Evolutionary conservation across 345 rosid genomes (phyloP), one percentile per base, ranked within the genome.

Genomic region (Salix koriyanagi): DNA sequence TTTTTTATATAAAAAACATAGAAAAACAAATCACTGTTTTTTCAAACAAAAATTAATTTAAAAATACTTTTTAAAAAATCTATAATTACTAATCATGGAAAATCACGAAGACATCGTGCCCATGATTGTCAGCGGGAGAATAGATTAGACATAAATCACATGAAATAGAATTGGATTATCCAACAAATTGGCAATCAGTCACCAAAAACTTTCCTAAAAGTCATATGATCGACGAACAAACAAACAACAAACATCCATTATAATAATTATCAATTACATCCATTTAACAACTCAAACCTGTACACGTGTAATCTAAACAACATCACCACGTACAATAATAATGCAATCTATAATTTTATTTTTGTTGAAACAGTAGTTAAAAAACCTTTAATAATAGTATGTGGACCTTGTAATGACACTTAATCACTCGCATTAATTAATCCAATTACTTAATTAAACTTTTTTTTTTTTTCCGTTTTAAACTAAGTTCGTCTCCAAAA

Each of bases 151-250:
- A 7, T 13, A 14, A 46, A 46, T 46, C 14, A 46, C 6, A 3
- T 46, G 4, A 12, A 12, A 13, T 14, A 12, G 19, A 52, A 7
- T 2, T 52, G 58, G 10, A 52, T 19, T 7, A 52, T 52, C 21
- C 23, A 6, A 52, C 9, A 52, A 19, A 52, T 52, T 52, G 23
- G 58, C 58, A 18, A 46, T 46, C 52, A 46, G 4, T 46, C 52
- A 46, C 18, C 18, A 46, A 14, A 46, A 2, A 46, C 52, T 46
- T 46, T 46, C 18, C 58, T 19, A 7, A 19, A 6, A 52, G 23
- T 52, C 23, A 58, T 36, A 28, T 23, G 12, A 64, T 64, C 44
- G 75, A 75, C 70, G 64, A 71, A 46, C 70, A 70, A 71, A 46
- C 80, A 46, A 71, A 42, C 75, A 70, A 62, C 39, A 36, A 19